Conservation (phyloP, 768 basidiomycete species). For the Fibroporia radiculosa region DNA sequence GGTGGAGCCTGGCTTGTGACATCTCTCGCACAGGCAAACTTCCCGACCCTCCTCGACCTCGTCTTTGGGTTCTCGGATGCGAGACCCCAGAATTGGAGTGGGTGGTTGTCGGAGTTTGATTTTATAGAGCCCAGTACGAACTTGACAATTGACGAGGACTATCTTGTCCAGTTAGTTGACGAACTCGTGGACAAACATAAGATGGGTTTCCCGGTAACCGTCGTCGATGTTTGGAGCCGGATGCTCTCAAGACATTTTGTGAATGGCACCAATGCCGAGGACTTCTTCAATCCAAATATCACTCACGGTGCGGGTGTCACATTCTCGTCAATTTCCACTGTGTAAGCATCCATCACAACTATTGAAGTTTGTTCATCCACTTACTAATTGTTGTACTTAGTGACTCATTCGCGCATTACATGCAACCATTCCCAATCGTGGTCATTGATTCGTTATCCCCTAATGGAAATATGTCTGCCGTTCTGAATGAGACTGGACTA, state of each 20-base stretch:
- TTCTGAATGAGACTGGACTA: conserved; percentile 43
- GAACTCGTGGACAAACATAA: conserved; percentile 47
- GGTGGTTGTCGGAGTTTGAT: conserved; percentile 36
- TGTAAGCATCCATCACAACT: conserved; percentile 12
- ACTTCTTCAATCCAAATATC: conserved; percentile 53
- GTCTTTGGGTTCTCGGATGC: conserved; percentile 48
- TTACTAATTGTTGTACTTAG: conserved; percentile 18
- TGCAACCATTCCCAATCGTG: conserved; percentile 63
- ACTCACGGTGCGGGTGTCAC: conserved; percentile 69
- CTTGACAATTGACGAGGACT: conserved; percentile 43
- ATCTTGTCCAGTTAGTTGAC: conserved; percentile 50
- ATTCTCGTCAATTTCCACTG: conserved; percentile 47
- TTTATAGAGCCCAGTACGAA: conserved; percentile 40
- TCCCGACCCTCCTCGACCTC: conserved; percentile 46
- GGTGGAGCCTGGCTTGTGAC: conserved; percentile 63
- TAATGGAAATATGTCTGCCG: conserved; percentile 31
- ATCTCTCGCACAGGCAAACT: conserved; percentile 58
- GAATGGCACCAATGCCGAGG: conserved; percentile 48
- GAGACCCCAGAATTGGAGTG: conserved; percentile 55
- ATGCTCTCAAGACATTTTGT: conserved; percentile 69
- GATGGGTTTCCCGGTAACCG: conserved; percentile 17
- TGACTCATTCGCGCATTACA: conserved; percentile 40
- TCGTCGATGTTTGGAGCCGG: conserved; percentile 59
- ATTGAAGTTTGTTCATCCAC: neutral
- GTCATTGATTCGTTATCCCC: conserved; percentile 46